Evolutionary conservation across 2,329 filamentous ascomycete species (phyloP), one percentile per base, ranked within the genome.

Genomic region (Diaporthe capsici): DNA sequence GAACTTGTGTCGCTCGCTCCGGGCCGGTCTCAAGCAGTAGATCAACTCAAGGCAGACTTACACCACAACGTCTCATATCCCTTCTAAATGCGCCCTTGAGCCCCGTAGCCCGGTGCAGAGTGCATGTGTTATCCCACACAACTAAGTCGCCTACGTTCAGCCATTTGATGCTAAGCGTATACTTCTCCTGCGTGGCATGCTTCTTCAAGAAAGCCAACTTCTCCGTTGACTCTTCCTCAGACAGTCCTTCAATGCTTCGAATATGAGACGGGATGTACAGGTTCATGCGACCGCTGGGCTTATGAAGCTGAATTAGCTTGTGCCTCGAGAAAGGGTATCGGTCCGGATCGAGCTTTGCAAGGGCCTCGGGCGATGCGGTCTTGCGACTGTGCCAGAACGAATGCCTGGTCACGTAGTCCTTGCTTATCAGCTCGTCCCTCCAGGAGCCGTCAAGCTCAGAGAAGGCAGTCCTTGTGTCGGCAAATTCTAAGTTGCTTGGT

Each of bases 261-360:
- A 83, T 81, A 76, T 88, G 85, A 7, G 82, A 80, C 0, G 86
- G 84, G 39, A 88, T 81, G 75, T 88, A 88, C 22, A 89, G 60
- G 71, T 86, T 88, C 82, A 82, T 85, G 3, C 87, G 80, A 2
- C 84, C 84, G 12, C 81, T 84, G 0, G 84, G 82, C 63, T 44
- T 57, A 65, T 89, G 87, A 5, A 72, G 79, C 78, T 88, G 86
- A 0, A 88, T 76, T 0, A 88, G 77, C 51, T 81, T 81, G 77
- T 89, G 87, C 15, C 83, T 78, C 31, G 79, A 78, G 83, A 78
- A 63, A 31, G 74, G 67, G 78, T 84, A 76, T 49, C 79, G 76
- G 39, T 78, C 72, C 1, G 82, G 78, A 42, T 83, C 79, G 7
- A 86, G 77, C 37, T 83, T 81, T 25, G 76, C 76, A 44, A 86